Evolutionary conservation across 192 early-diverging fungal genomes (phyloP).

Genomic region (Allomyces macrogynus): DNA sequence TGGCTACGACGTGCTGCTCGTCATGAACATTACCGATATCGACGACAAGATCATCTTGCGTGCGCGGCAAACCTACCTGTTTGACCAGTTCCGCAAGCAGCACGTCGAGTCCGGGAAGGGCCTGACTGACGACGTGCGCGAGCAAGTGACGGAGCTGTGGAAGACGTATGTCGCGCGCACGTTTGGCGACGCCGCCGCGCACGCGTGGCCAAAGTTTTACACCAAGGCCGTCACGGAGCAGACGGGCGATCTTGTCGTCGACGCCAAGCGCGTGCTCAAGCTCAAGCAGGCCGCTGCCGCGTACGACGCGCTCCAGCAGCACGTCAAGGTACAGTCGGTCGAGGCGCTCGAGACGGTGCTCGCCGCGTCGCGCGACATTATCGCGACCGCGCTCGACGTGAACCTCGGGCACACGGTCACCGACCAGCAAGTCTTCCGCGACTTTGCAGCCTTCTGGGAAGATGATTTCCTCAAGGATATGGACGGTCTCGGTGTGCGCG

Average conservation of each 20-base stretch:
- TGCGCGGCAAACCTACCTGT: conserved; percentile 68
- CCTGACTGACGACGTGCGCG: conserved; percentile 28
- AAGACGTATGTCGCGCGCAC: conserved; percentile 35
- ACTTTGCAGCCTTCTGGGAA: conserved; percentile 85
- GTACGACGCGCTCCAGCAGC: conserved; percentile 5
- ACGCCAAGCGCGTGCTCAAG: conserved; percentile 6
- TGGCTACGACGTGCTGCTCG: conserved; percentile 75
- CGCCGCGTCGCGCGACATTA: conserved; percentile 25
- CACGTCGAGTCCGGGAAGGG: conserved; percentile 11
- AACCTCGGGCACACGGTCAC: conserved; percentile 42
- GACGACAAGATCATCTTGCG: conserved; percentile 95
- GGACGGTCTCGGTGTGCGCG: conserved; percentile 68
- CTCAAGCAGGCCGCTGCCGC: conserved; percentile 5
- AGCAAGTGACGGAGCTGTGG: conserved; percentile 37
- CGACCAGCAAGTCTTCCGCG: conserved; percentile 77
- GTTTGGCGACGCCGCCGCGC: conserved; percentile 22
- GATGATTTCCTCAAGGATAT: conserved; percentile 81
- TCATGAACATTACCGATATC: conserved; percentile 97
- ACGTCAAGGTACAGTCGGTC: not conserved
- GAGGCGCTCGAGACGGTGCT: conserved; percentile 16
- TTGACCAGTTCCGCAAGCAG: conserved; percentile 24
- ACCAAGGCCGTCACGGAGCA: conserved; percentile 21
- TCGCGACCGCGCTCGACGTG: conserved; percentile 28
- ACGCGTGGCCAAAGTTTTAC: conserved; percentile 35
- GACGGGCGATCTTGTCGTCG: not conserved